Conservation (phyloP, 2,329 filamentous ascomycete species). For the Colletotrichum australisinense region DNA sequence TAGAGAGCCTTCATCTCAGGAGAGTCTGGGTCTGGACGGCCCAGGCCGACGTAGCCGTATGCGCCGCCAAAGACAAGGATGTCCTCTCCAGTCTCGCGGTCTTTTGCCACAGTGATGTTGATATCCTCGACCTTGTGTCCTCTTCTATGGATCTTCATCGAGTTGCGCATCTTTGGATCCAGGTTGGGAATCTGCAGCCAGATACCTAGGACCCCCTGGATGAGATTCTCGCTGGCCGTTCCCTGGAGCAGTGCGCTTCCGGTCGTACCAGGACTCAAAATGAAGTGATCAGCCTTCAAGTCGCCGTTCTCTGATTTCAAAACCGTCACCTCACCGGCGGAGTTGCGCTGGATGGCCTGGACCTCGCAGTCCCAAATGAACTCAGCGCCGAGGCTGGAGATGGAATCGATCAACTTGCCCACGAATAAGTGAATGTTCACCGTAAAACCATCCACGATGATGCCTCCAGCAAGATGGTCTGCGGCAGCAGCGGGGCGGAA, state of each 20-base stretch:
- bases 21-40: slow-evolving; percentile 16
- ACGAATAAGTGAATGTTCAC: slow-evolving; percentile 28
- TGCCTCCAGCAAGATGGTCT: slow-evolving; percentile 22
- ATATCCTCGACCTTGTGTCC: slow-evolving; percentile 25
- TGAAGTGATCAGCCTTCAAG: background rate
- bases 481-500: background rate
- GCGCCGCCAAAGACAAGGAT: slow-evolving; percentile 28
- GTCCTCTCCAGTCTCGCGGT: slow-evolving; percentile 21
- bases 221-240: slow-evolving; percentile 16
- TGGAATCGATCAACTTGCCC: slow-evolving; percentile 19
- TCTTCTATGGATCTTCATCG: slow-evolving; percentile 22
- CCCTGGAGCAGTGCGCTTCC: background rate
- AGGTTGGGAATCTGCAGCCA: slow-evolving; percentile 30
- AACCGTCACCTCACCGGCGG: background rate
- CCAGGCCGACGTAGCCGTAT: slow-evolving; percentile 29
- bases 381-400: background rate
- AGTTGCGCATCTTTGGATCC: slow-evolving; percentile 19
- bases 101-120: slow-evolving; percentile 25
- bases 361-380: background rate
- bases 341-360: background rate
- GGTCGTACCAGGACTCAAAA: background rate
- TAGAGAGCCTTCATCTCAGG: slow-evolving; percentile 17
- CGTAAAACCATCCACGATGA: slow-evolving; percentile 27
- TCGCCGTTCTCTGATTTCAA: background rate
- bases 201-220: slow-evolving; percentile 26